phyloP scores from a whole-genome alignment of 2,329 filamentous ascomycete genomes.

The Samsoniella hepiali region DNA sequence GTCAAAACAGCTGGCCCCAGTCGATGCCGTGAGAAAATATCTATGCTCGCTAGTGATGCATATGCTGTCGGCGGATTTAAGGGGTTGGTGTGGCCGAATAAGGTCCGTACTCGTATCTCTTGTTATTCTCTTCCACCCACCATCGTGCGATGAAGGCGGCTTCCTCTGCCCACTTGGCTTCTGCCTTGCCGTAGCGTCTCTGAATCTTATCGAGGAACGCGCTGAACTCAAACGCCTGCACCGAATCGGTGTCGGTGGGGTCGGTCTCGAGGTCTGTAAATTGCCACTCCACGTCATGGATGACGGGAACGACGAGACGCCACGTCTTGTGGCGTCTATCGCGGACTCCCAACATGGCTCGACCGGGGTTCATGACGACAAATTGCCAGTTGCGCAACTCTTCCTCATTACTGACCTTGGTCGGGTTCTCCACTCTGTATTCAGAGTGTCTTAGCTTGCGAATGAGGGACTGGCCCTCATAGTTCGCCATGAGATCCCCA shows the following conservation, averaged over 20 bases:
- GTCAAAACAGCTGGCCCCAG: background rate
- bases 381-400: slow-evolving; percentile 27
- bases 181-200: background rate
- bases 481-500: slow-evolving; percentile 30
- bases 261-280: slow-evolving; percentile 16
- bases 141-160: slow-evolving; percentile 33
- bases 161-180: slow-evolving; percentile 24
- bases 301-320: slow-evolving; percentile 28
- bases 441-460: slow-evolving; percentile 22
- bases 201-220: slow-evolving; percentile 1
- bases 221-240: slow-evolving; percentile 14
- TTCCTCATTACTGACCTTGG: slow-evolving; percentile 10
- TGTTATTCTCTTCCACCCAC: slow-evolving; percentile 37
- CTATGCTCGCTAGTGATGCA: slow-evolving; percentile 16
- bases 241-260: slow-evolving; percentile 16
- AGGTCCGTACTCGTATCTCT: slow-evolving; percentile 32
- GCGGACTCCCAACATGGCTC: slow-evolving; percentile 25
- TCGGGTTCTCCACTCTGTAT: slow-evolving; percentile 14
- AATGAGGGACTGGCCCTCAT: slow-evolving; percentile 36
- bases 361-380: slow-evolving; percentile 27
- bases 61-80: background rate
- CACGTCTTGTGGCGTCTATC: slow-evolving; percentile 22
- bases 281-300: slow-evolving; percentile 22
- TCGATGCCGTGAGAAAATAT: background rate
- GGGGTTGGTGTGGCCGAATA: slow-evolving; percentile 2